Conservation (phyloP, 2,329 filamentous ascomycete species). For the Pseudonectria foliicola region DNA sequence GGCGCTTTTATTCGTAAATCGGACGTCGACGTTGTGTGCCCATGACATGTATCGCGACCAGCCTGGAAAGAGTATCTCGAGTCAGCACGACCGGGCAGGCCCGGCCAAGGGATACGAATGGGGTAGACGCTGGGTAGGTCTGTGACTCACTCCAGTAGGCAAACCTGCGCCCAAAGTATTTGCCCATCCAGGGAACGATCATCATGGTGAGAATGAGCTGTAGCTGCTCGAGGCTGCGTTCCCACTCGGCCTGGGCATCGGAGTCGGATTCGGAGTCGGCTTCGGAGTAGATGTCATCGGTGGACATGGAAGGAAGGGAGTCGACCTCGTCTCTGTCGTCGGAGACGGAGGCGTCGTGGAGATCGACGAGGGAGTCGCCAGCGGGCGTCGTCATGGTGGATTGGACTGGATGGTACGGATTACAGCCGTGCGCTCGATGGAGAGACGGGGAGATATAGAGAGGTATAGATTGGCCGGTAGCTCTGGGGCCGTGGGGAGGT, state of each 20-base stretch:
- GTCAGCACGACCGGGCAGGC: slow-evolving; percentile 9
- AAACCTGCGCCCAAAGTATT: slow-evolving; percentile 90
- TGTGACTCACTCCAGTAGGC: slow-evolving; percentile 83
- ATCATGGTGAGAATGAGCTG: slow-evolving; percentile 93
- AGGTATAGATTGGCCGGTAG: background rate
- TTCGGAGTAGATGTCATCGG: slow-evolving; percentile 50
- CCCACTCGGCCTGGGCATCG: slow-evolving; percentile 93
- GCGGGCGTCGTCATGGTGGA: slow-evolving; percentile 21
- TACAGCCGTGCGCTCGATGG: background rate
- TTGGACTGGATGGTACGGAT: background rate
- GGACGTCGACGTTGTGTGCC: slow-evolving; percentile 75
- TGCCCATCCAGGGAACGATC: slow-evolving; percentile 85
- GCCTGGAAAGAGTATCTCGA: slow-evolving; percentile 43
- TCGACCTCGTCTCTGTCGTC: slow-evolving; percentile 52
- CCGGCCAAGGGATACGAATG: background rate
- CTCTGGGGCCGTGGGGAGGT: no score
- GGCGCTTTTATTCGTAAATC: slow-evolving; percentile 52
- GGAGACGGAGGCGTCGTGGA: slow-evolving; percentile 40
- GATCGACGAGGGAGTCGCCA: slow-evolving; percentile 42
- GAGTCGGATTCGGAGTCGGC: slow-evolving; percentile 52
- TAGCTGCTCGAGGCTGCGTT: slow-evolving; percentile 85
- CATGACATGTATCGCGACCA: slow-evolving; percentile 94
- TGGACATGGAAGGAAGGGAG: slow-evolving; percentile 56
- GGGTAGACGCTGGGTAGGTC: no score
- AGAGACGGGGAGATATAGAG: background rate